Evolutionary conservation across 116 monocot genomes (phyloP).

Genomic region (Cymodocea nodosa): DNA sequence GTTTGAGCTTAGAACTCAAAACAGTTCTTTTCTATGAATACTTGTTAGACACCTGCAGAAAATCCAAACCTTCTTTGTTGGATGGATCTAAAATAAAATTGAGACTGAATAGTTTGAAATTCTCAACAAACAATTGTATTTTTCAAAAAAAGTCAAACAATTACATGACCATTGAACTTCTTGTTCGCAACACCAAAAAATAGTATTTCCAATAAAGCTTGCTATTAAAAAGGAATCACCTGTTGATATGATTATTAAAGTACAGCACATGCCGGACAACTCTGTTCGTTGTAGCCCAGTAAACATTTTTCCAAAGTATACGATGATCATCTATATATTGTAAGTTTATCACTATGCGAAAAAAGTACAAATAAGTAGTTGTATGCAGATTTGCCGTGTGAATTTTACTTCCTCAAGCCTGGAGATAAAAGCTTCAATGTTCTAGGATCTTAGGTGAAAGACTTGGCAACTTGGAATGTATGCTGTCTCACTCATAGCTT

Average conservation of each 20-base stretch:
- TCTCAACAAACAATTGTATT: neutral
- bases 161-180: neutral
- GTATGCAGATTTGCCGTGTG: neutral
- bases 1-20: too few species aligned
- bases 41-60: too few species aligned
- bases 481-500: slow-evolving; percentile 14
- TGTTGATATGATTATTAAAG: neutral
- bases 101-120: neutral
- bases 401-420: neutral
- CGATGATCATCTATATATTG: too few species aligned
- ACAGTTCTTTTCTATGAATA: too few species aligned
- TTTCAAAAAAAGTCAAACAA: neutral
- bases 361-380: neutral
- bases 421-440: neutral
- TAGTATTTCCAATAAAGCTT: neutral
- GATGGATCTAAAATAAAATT: too few species aligned
- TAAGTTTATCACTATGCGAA: too few species aligned
- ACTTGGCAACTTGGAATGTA: slow-evolving; percentile 32
- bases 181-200: neutral
- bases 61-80: too few species aligned
- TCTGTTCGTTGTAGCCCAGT: neutral
- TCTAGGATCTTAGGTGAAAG: slow-evolving; percentile 7
- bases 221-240: neutral
- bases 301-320: neutral
- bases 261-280: neutral